A percentile compares a stretch with the other conserved stretches of the same genome.
Conservation (phyloP, 495 filamentous ascomycete genomes). For the Penicillium subrubescens region DNA sequence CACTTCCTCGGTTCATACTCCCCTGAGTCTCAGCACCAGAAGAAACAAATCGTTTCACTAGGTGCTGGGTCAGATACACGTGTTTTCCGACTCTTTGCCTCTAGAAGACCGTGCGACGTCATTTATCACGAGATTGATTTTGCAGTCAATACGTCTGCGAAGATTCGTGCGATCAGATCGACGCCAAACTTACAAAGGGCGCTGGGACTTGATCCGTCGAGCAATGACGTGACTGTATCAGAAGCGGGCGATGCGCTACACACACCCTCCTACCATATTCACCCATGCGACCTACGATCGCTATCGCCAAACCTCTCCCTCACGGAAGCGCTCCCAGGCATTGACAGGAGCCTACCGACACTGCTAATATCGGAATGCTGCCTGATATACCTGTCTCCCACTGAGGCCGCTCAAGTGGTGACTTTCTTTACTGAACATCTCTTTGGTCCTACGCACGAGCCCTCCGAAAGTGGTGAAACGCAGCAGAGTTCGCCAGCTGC, state of each 20-base stretch:
- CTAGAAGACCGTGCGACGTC: slow-evolving; percentile 39
- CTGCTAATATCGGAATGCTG: slow-evolving; percentile 92
- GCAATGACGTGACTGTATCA: slow-evolving; percentile 36
- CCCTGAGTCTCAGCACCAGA: slow-evolving; percentile 15
- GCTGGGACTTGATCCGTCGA: slow-evolving; percentile 27
- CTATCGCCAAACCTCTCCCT: slow-evolving; percentile 39
- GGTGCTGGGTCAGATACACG: slow-evolving; percentile 94
- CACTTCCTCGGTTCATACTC: slow-evolving; percentile 59
- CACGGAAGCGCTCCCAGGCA: slow-evolving; percentile 29
- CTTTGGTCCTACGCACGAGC: slow-evolving; percentile 26
- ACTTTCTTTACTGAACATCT: slow-evolving; percentile 62
- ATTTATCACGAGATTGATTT: slow-evolving; percentile 96
- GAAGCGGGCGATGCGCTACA: slow-evolving; percentile 44
- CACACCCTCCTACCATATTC: slow-evolving; percentile 65
- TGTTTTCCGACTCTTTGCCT: slow-evolving; percentile 67
- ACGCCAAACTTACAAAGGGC: slow-evolving; percentile 38
- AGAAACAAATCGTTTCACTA: slow-evolving; percentile 87
- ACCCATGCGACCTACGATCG: slow-evolving; percentile 78
- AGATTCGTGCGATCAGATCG: slow-evolving; percentile 56
- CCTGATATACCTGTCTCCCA: slow-evolving; percentile 76
- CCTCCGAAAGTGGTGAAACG: background rate
- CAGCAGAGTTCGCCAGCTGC: slow-evolving; percentile 2
- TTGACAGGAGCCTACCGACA: slow-evolving; percentile 67
- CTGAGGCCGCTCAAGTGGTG: slow-evolving; percentile 64
- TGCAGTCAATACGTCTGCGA: slow-evolving; percentile 66